Conservation (phyloP, 257 asterid genomes). For the Sherardia arvensis region DNA sequence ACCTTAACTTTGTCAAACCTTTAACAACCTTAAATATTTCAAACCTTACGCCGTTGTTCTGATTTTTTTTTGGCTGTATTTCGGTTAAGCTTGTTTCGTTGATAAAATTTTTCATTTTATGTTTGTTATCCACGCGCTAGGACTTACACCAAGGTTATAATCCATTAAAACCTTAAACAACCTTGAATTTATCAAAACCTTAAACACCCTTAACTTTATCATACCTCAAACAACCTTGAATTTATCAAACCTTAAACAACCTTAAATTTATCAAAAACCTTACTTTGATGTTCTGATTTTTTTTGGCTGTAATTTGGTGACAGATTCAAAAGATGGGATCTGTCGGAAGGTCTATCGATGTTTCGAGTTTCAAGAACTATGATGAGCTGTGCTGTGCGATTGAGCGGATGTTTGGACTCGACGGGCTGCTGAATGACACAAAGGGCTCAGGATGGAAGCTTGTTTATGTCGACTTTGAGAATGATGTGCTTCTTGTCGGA, state of each 20-base stretch:
- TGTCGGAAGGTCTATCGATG: conserved; percentile 91
- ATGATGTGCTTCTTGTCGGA: conserved; percentile 80
- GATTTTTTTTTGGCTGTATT: neutral
- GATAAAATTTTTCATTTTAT: too few relatives aligned
- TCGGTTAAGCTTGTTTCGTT: too few relatives aligned
- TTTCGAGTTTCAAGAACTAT: conserved; percentile 61
- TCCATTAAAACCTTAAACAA: too few relatives aligned
- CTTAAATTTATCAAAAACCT: neutral
- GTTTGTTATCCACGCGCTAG: too few relatives aligned
- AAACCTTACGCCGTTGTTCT: neutral
- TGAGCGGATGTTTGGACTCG: conserved; percentile 86
- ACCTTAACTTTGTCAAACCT: neutral
- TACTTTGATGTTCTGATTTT: neutral
- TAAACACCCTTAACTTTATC: too few relatives aligned
- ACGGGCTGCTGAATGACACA: conserved; percentile 64
- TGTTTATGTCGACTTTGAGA: conserved; percentile 86
- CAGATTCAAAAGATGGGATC: conserved; percentile 92
- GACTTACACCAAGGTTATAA: too few relatives aligned
- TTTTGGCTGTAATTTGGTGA: neutral
- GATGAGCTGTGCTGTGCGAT: conserved; percentile 70
- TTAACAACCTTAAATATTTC: too few relatives aligned
- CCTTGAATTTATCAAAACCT: too few relatives aligned
- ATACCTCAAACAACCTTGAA: too few relatives aligned
- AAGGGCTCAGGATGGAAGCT: conserved; percentile 80
- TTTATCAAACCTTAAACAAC: neutral